Conservation (phyloP, 345 rosid species). For the Cardamine chenopodiifolia region DNA sequence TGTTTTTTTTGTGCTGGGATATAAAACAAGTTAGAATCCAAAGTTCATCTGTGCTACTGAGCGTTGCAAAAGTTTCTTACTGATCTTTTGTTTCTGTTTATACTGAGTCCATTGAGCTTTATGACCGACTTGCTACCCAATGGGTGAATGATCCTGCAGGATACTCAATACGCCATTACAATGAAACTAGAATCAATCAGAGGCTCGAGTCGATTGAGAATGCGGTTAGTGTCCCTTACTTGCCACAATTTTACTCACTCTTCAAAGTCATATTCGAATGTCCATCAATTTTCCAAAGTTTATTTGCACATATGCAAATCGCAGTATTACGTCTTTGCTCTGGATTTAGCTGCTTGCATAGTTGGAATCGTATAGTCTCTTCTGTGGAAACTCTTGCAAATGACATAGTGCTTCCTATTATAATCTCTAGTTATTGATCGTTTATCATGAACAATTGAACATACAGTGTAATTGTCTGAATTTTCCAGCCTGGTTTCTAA, state of each 20-base stretch:
- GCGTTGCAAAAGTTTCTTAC: not conserved
- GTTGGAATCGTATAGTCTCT: conserved; percentile 6
- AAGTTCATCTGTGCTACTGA: conserved; percentile 1
- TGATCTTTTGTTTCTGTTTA: conserved; percentile 19
- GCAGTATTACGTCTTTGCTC: not conserved
- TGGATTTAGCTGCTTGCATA: not conserved
- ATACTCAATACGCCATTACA: conserved; percentile 60
- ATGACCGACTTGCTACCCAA: conserved; percentile 9
- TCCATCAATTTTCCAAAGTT: not conserved
- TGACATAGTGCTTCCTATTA: not conserved
- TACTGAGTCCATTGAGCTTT: not conserved
- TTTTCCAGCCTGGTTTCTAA: not conserved
- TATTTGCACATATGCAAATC: not conserved
- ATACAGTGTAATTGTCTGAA: not conserved
- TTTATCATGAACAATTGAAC: not conserved
- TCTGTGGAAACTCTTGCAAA: conserved; percentile 11
- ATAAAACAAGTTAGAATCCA: not conserved
- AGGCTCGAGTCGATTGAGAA: conserved; percentile 72
- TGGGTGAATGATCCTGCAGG: conserved; percentile 51
- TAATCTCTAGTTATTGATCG: not conserved
- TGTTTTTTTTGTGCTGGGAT: not conserved
- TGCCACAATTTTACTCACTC: not conserved
- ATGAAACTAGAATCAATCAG: conserved; percentile 60
- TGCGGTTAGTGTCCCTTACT: conserved; percentile 52
- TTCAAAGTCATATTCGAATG: not conserved